Base-by-base conservation (phyloP, 352 stramenopile genomes). In the Nannochloropsis limnetica region DNA sequence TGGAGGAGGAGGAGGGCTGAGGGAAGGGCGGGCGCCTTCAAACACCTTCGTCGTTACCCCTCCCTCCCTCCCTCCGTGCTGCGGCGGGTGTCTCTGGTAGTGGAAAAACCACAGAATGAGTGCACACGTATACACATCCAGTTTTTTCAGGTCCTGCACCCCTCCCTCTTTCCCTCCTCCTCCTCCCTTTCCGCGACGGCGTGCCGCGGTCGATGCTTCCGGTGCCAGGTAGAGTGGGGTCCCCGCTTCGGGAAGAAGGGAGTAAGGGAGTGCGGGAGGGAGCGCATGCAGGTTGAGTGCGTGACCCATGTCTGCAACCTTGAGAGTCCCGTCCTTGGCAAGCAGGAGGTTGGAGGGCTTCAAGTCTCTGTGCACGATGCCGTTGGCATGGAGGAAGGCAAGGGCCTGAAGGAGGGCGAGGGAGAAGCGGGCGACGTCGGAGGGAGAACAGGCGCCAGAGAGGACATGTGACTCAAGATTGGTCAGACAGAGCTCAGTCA, bases 331-430 rank as follows among this genome's bases (percentile, higher is more conserved):
- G 67, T 91, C 90, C 61, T 92, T 89, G 5, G 90, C 89, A 0
- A 95, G 88, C 9, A 95, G 88, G 23, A 95, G 81, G 68, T 95
- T 95, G 29, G 92, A 88, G 9, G 90, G 91, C 79, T 95, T 95
- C 85, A 95, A 91, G 84, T 95, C 91, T 0, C 91, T 88, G 69
- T 95, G 91, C 0, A 94, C 90, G 67, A 94, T 91, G 81, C 93
- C 93, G 68, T 92, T 87, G 14, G 91, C 89, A 61, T 95, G 91
- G 0, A 94, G 83, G 81, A 95, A 94, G 0, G 87, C 88, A 3
- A 95, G 85, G 0, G 90, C 91, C 2, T 90, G 85, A 32, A 93
- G 89, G 3, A 94, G 87, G 31, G 94, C 90, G 25, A 49, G 0
- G 37, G 37, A 49, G 37, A 15, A 49, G 37, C 37, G 44, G 45